Evolutionary conservation across 1,284 basidiomycete species (phyloP), one percentile per base, ranked within the genome.

Genomic region (Singerocomus inundabilis): DNA sequence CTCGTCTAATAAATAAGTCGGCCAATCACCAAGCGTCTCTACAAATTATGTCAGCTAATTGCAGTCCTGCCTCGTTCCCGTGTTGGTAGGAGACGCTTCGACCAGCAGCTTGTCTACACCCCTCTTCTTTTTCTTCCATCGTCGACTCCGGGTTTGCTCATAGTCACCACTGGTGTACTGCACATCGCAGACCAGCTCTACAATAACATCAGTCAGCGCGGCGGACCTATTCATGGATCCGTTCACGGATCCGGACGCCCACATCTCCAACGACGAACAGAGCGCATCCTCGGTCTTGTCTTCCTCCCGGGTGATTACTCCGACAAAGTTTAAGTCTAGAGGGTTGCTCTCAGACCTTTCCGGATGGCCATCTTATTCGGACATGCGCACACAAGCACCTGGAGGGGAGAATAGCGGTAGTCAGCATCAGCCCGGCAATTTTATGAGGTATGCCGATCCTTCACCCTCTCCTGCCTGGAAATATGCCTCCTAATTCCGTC

Each of bases 31-130:
- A 8, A 8, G 33, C 28, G 31, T 16, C n/a, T 25, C 28, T 10
- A 5, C 12, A 48, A 21, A 21, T 60, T 63, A 63, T 18, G 51
- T 63, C 61, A 63, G 56, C 57, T 38, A 58, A 60, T 56, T 58
- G 53, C 46, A 52, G 16, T 4, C 32, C 49, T 16, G 38, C 54
- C 61, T 57, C 61, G 39, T 52, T 53, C 47, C 37, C 30, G 31
- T 37, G 54, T 39, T 49, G 18, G 44, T 34, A 25, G 24, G 9
- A 25, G 30, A 36, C 4, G 40, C 51, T 26, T 49, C 32, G 38
- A 36, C 39, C 36, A 43, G 5, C 30, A 21, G 21, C 21, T 4
- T 21, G 21, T 51, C 48, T 62, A 53, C 34, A 25, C 13, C 21
- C 12, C 32, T 37, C 21, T n/a, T 35, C 42, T 37, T 28, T n/a